A percentile compares a stretch with the other conserved stretches of the same genome.
phyloP scores from a whole-genome alignment of 2,329 filamentous ascomycete genomes.

The Lachnellula arida region DNA sequence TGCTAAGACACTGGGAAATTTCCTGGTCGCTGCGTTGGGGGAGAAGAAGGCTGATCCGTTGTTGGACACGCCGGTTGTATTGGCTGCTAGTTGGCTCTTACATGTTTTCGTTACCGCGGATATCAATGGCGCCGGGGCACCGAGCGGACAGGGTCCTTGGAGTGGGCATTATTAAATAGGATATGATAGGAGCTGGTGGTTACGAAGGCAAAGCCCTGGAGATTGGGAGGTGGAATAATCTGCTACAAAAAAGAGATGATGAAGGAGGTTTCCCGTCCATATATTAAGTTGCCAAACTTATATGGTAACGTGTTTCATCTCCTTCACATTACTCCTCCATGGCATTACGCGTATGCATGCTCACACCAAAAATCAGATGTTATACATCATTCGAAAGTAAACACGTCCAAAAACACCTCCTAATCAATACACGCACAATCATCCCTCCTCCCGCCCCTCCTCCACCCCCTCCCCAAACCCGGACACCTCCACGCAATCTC shows the following conservation, averaged over 20 bases:
- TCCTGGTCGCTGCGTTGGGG: constrained; percentile 17
- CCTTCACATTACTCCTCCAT: too few relatives aligned
- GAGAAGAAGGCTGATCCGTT: constrained; percentile 5
- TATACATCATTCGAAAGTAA: neutral
- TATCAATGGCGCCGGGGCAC: constrained; percentile 21
- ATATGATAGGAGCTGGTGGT: too few relatives aligned
- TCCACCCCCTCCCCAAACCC: constrained; percentile 18
- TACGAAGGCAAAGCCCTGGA: too few relatives aligned
- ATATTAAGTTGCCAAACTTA: too few relatives aligned
- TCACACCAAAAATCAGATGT: neutral
- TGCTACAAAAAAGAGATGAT: too few relatives aligned
- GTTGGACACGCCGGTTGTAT: constrained; percentile 13
- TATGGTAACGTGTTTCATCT: too few relatives aligned
- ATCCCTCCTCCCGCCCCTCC: constrained; percentile 16
- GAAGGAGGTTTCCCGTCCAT: too few relatives aligned
- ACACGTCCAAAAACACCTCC: neutral
- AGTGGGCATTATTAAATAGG: constrained; percentile 16
- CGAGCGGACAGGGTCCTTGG: constrained; percentile 17
- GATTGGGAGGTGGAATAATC: too few relatives aligned
- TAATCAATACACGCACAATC: constrained; percentile 24
- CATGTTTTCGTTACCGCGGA: constrained; percentile 22
- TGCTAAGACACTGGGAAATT: constrained; percentile 12
- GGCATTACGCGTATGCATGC: too few relatives aligned
- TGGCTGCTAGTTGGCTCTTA: constrained; percentile 17
- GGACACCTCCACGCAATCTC: constrained; percentile 30